Base-by-base conservation (phyloP, 305 asterid genomes). In the Solanum hybrid region DNA sequence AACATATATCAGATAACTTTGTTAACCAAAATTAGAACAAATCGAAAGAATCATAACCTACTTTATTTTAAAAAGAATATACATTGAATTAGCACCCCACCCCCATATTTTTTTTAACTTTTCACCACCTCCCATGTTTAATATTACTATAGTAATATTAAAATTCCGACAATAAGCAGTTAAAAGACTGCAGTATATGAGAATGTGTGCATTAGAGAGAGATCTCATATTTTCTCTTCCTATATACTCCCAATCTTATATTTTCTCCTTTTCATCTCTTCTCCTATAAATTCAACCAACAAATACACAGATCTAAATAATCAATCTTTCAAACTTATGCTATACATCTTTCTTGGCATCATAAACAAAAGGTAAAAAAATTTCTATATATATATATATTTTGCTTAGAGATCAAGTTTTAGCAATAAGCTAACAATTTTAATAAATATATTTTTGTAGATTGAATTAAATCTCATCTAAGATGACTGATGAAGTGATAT, bases 401-500 rank as follows among this genome's bases (percentile, higher is more conserved):
- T 77, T 32, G 8, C 29, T 87, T 87, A 86, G 12, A 26, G 64
- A 86, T 86, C 66, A 86, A 69, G 12, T 86, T 56, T 56, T 36
- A 86, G 56, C 56, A 5, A 26, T 60, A 27, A 86, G 37, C 88
- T 66, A 26, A 60, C 79, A 42, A 77, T 69, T 69, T 64, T 42
- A 66, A 64, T 42, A 66, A 87, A 46, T 29, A 89, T 51, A 46
- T 29, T 40, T 89, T 86, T 80, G 77, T 77, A 29, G 76, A 88
- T 79, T 86, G 40, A 77, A 29, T 73, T 29, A 3, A 87, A 66
- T 60, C 86, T 86, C 26, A 60, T 24, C 79, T 1, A 75, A 87
- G 92, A 96, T 94, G 97, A 91, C 95, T 88, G 95, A 95, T 26
- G 92, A 94, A 91, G 90, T 91, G 66, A 92, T 91, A 88, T 92